These are phyloP conservation scores for Fusarium caatingaense DNA, from an alignment of 2,329 filamentous ascomycete species.

Conservation along the genomic window DNA sequence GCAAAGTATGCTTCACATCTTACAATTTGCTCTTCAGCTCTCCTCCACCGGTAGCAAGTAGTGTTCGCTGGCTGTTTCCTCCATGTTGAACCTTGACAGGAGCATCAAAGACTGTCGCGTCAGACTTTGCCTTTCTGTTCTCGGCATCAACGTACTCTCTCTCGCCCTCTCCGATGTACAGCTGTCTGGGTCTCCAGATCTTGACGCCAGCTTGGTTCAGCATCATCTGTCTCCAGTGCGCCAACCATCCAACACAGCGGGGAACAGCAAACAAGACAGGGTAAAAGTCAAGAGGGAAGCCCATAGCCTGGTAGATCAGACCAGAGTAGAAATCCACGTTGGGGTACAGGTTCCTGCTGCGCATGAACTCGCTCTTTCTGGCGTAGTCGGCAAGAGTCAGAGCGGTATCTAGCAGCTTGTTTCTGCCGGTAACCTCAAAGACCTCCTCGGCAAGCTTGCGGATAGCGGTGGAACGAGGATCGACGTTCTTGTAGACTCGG, in stretches of 20 bases:
- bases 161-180: constrained; percentile 59
- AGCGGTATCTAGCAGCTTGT: constrained; percentile 63
- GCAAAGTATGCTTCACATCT: background rate
- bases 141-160: constrained; percentile 57
- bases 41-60: constrained; percentile 3
- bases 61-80: constrained; percentile 11
- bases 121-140: constrained; percentile 48
- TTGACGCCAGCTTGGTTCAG: constrained; percentile 59
- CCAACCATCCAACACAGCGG: constrained; percentile 63
- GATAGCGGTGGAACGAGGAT: constrained; percentile 64
- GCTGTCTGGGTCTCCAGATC: constrained; percentile 62
- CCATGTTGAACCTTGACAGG: constrained; percentile 29
- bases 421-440: constrained; percentile 62
- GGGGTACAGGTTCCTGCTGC: constrained; percentile 61
- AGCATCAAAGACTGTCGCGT: constrained; percentile 12
- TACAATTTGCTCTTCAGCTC: constrained; percentile 10
- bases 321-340: constrained; percentile 66
- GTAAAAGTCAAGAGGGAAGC: constrained; percentile 65
- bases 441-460: constrained; percentile 61
- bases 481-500: constrained; percentile 65
- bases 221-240: constrained; percentile 64
- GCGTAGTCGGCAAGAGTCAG: constrained; percentile 59
- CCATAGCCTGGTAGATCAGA: constrained; percentile 64
- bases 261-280: constrained; percentile 64
- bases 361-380: constrained; percentile 60